Evolutionary conservation across 2,329 filamentous ascomycete species (phyloP).

Genomic region (Ophiostoma fasciatum): DNA sequence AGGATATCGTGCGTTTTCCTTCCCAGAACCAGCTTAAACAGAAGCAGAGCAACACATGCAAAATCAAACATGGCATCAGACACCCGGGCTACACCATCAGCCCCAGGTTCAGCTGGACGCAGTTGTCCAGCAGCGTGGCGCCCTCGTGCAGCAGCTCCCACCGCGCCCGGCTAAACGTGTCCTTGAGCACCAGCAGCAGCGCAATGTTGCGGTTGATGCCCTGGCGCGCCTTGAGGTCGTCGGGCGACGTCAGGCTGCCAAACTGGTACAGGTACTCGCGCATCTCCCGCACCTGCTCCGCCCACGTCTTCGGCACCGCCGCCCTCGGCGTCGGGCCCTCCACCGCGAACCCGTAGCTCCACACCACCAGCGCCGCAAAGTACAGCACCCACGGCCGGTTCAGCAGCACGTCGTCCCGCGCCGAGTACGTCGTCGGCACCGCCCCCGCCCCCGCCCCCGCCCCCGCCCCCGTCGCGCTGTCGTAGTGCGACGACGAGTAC

Average conservation of each 20-base stretch:
- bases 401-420: constrained; percentile 74
- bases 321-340: constrained; percentile 56
- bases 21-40: too few relatives aligned
- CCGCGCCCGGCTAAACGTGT: constrained; percentile 66
- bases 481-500: not conserved
- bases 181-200: constrained; percentile 64
- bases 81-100: not conserved
- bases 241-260: constrained; percentile 56
- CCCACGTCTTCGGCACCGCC: constrained; percentile 38
- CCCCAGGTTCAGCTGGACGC: constrained; percentile 44
- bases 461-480: not conserved
- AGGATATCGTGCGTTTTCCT: too few relatives aligned
- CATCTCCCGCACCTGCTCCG: constrained; percentile 65
- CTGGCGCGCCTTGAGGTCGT: constrained; percentile 56
- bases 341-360: constrained; percentile 85
- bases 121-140: constrained; percentile 63
- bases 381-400: constrained; percentile 94
- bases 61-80: too few relatives aligned
- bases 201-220: constrained; percentile 76
- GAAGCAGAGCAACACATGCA: too few relatives aligned
- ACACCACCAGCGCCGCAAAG: constrained; percentile 81
- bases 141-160: constrained; percentile 92
- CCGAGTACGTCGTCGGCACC: constrained; percentile 46
- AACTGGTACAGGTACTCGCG: constrained; percentile 59
- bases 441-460: constrained; percentile 15